Evolutionary conservation across 2,329 filamentous ascomycete genomes (phyloP).

Genomic region (Cordyceps sp.): DNA sequence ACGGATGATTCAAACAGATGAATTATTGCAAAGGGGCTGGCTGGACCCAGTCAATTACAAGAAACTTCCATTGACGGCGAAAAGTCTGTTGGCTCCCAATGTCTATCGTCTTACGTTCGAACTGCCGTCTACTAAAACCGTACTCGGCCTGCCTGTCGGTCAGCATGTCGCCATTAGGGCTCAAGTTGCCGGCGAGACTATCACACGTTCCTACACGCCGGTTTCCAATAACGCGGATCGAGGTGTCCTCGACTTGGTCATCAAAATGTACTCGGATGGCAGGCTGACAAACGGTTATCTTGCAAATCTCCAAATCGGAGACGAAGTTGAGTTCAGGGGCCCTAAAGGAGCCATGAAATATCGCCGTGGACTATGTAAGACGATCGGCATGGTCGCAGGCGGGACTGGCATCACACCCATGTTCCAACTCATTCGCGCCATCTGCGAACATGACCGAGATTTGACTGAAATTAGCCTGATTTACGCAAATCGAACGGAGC

Average conservation of each 20-base stretch:
- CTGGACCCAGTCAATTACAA: slow-evolving; percentile 32
- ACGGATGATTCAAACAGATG: slow-evolving; percentile 18
- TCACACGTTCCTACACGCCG: slow-evolving; percentile 37
- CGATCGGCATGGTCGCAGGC: slow-evolving; percentile 38
- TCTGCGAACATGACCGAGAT: slow-evolving; percentile 43
- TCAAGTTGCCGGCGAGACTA: slow-evolving; percentile 23
- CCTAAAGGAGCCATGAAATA: slow-evolving; percentile 42
- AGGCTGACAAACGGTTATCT: slow-evolving; percentile 32
- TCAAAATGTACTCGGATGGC: slow-evolving; percentile 34
- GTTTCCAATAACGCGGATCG: slow-evolving; percentile 31
- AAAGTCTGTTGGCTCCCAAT: slow-evolving; percentile 21
- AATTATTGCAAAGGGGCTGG: slow-evolving; percentile 25
- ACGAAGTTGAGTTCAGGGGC: slow-evolving; percentile 33
- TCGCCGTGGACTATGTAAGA: slow-evolving; percentile 19
- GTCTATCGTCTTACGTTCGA: slow-evolving; percentile 30
- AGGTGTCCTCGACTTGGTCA: slow-evolving; percentile 31
- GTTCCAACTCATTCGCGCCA: slow-evolving; percentile 42
- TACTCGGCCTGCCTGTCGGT: slow-evolving; percentile 37
- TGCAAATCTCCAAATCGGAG: slow-evolving; percentile 25
- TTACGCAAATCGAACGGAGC: slow-evolving; percentile 41
- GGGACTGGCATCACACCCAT: slow-evolving; percentile 18
- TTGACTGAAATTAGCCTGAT: slow-evolving; percentile 38
- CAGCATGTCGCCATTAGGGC: slow-evolving; percentile 38
- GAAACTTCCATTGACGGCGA: slow-evolving; percentile 24
- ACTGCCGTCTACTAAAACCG: slow-evolving; percentile 23